Evolutionary conservation across 2,329 filamentous ascomycete species (phyloP), one percentile per base, ranked within the genome.

Genomic region (Rachicladosporium sp.): DNA sequence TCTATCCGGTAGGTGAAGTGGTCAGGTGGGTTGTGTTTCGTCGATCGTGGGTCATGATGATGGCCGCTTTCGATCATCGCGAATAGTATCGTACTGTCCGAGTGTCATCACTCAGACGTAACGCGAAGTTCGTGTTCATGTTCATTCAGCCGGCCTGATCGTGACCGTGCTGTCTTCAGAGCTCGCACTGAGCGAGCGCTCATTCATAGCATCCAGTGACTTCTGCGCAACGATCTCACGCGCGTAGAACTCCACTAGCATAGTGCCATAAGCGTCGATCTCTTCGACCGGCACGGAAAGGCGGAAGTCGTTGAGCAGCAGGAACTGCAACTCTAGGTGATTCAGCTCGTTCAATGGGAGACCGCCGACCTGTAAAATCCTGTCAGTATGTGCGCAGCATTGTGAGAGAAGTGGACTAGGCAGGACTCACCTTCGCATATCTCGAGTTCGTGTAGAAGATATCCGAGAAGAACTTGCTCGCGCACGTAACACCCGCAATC

Each of bases 361-460:
- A 36, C 91, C 91, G 45, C 91, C 91, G 55, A 98, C 91, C 89
- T 98, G 46, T 23, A 36, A 10, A 8, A 37, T 4, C 37, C 30
- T 37, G 33, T 19, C 9, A 38, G n/a, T n/a, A n/a, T n/a, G n/a
- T n/a, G n/a, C n/a, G n/a, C n/a, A n/a, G n/a, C n/a, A n/a, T n/a
- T n/a, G n/a, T n/a, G n/a, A n/a, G n/a, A n/a, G n/a, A n/a, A n/a
- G n/a, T n/a, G n/a, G n/a, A n/a, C n/a, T n/a, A n/a, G n/a, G n/a
- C 7, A 29, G 29, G 10, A 65, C 70, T 47, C 71, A 94, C 91
- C 82, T 96, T 98, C 44, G 91, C 91, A 61, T 98, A 98, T 78
- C 91, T 77, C 40, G 91, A 96, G 63, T 98, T 98, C 7, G 91
- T 98, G 60, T 96, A 98, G 55, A 98, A 98, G 31, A 96, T 89